These are phyloP conservation scores for Psilocybe tampanensis DNA, from an alignment of 768 basidiomycete species.

Conservation along the genomic window DNA sequence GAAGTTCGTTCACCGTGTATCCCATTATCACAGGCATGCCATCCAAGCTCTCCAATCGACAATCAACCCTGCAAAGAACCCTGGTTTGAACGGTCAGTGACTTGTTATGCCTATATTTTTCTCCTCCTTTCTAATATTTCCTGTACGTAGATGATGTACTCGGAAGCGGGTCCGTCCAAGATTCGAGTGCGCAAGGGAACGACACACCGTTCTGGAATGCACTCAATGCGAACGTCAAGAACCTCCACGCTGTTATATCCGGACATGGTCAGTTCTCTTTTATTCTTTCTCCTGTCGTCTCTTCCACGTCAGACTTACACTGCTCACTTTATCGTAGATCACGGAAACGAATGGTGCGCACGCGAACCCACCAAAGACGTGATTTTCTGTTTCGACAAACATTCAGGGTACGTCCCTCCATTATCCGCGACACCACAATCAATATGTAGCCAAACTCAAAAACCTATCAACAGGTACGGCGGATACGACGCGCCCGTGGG, in stretches of 20 bases:
- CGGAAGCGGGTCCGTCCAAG: slow-evolving; percentile 63
- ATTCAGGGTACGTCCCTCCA: slow-evolving; percentile 59
- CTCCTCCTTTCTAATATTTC: neutral
- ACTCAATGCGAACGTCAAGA: slow-evolving; percentile 58
- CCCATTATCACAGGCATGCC: slow-evolving; percentile 29
- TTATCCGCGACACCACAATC: neutral
- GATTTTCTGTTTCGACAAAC: slow-evolving; percentile 79
- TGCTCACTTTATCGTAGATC: slow-evolving; percentile 44
- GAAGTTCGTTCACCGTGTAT: neutral
- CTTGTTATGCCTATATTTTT: neutral
- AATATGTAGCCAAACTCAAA: no score
- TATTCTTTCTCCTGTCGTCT: slow-evolving; percentile 21
- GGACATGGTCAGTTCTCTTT: slow-evolving; percentile 51
- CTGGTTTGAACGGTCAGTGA: slow-evolving; percentile 43
- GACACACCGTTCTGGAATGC: slow-evolving; percentile 68
- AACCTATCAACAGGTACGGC: slow-evolving; percentile 51
- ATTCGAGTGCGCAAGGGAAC: slow-evolving; percentile 44
- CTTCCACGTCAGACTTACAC: neutral
- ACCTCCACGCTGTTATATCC: slow-evolving; percentile 67
- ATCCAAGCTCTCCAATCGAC: slow-evolving; percentile 37
- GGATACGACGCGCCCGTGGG: slow-evolving; percentile 54
- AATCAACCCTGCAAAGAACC: slow-evolving; percentile 37
- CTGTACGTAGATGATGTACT: slow-evolving; percentile 52
- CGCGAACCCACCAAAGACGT: slow-evolving; percentile 62
- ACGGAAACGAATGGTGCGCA: slow-evolving; percentile 81